phyloP scores from a whole-genome alignment of 306 rosid genomes.

The Purshia tridentata region DNA sequence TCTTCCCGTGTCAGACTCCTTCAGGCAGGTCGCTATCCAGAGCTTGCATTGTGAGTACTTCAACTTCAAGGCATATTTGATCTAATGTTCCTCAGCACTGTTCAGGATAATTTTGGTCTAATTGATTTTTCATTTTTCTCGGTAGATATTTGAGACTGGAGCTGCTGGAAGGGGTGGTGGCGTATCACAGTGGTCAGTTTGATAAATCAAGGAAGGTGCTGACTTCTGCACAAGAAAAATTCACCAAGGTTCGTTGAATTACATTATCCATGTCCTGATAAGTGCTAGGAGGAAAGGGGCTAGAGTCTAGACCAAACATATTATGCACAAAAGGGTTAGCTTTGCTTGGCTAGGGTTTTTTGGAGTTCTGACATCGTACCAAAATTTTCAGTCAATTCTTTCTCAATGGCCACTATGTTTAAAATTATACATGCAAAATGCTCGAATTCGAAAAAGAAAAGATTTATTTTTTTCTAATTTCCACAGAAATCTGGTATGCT shows the following conservation, averaged over 20 bases:
- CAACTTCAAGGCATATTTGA: not conserved
- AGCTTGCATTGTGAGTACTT: slow-evolving; percentile 78
- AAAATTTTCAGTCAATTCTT: not conserved
- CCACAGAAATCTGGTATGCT: not conserved
- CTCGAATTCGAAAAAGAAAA: not conserved
- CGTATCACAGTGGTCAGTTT: slow-evolving; percentile 72
- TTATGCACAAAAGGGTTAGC: not conserved
- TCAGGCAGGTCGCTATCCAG: slow-evolving; percentile 81
- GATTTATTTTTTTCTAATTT: not conserved
- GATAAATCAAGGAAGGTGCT: slow-evolving; percentile 63
- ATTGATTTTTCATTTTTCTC: slow-evolving; percentile 16
- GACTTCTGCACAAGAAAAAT: slow-evolving; percentile 61
- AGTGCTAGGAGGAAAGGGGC: not conserved
- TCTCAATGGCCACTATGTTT: not conserved
- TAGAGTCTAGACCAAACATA: not conserved
- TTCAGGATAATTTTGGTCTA: slow-evolving; percentile 4
- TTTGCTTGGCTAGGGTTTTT: not conserved
- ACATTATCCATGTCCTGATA: not conserved
- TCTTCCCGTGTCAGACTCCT: slow-evolving; percentile 69
- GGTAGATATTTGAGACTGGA: slow-evolving; percentile 80
- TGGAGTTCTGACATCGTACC: not conserved
- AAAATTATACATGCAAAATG: not conserved
- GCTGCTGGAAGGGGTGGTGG: slow-evolving; percentile 92
- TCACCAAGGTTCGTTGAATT: slow-evolving; percentile 48
- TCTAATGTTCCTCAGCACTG: not conserved